phyloP scores from a whole-genome alignment of 768 basidiomycete genomes.

The Suillus lakei region DNA sequence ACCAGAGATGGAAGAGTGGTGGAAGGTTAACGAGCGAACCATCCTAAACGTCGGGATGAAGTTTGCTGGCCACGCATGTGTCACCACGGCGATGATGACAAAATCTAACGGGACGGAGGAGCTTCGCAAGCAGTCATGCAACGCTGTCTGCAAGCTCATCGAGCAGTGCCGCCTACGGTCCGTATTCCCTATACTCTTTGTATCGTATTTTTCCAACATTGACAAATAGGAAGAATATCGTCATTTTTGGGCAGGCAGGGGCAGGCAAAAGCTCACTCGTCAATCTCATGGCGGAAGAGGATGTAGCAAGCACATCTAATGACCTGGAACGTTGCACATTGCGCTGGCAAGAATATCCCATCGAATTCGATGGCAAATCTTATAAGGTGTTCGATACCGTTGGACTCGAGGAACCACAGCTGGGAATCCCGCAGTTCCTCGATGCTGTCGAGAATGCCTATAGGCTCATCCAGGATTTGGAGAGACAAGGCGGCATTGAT shows the following conservation, averaged over 20 bases:
- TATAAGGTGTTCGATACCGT: slow-evolving; percentile 39
- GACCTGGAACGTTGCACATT: slow-evolving; percentile 42
- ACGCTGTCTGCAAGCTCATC: slow-evolving; percentile 17
- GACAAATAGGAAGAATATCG: slow-evolving; percentile 31
- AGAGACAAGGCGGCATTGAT: slow-evolving; percentile 39
- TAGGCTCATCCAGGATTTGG: slow-evolving; percentile 36
- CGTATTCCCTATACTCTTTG: neutral
- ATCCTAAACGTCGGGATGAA: slow-evolving; percentile 39
- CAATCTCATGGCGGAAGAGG: slow-evolving; percentile 33
- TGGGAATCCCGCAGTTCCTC: slow-evolving; percentile 30
- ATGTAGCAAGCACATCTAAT: slow-evolving; percentile 30
- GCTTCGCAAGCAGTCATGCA: slow-evolving; percentile 20
- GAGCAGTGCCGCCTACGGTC: neutral
- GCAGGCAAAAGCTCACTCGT: slow-evolving; percentile 36
- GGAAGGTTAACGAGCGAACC: slow-evolving; percentile 35
- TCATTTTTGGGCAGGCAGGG: slow-evolving; percentile 48
- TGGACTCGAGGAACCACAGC: slow-evolving; percentile 37
- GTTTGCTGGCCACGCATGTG: slow-evolving; percentile 44
- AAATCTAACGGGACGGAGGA: too few species aligned
- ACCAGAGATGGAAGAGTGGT: slow-evolving; percentile 42
- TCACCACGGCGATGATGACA: slow-evolving; percentile 33
- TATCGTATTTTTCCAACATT: neutral
- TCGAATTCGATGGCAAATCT: slow-evolving; percentile 22
- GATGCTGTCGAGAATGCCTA: slow-evolving; percentile 34
- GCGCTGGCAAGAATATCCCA: slow-evolving; percentile 28